Conservation (phyloP, 2,329 filamentous ascomycete genomes). For the Fusarium sterilihyphosum region DNA sequence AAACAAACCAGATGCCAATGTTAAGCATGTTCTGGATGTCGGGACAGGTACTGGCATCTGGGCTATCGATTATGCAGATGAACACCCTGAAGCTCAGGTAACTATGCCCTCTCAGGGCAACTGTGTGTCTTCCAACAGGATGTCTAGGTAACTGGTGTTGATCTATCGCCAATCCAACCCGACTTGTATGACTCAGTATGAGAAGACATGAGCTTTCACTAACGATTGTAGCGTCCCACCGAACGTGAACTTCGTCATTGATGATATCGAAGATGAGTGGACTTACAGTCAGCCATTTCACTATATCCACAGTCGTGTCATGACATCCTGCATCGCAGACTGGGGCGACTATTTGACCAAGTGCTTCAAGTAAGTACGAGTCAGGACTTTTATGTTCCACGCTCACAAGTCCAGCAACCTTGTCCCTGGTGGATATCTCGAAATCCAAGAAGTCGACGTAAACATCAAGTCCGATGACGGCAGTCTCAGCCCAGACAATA, state of each 20-base stretch:
- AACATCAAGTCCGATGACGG: slow-evolving; percentile 22
- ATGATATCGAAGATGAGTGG: slow-evolving; percentile 34
- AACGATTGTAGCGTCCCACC: slow-evolving; percentile 9
- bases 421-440: slow-evolving; percentile 28
- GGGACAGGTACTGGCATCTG: slow-evolving; percentile 37
- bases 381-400: accelerated
- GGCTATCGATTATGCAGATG: slow-evolving; percentile 33
- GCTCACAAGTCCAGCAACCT: slow-evolving; percentile 24
- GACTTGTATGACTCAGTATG: neutral
- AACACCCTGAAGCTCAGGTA: slow-evolving; percentile 21
- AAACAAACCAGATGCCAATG: slow-evolving; percentile 17
- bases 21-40: slow-evolving; percentile 24
- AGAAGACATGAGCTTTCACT: neutral
- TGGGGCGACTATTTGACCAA: slow-evolving; percentile 11
- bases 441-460: slow-evolving; percentile 31
- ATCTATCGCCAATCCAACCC: slow-evolving; percentile 31
- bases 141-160: slow-evolving; percentile 15
- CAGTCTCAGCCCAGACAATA: slow-evolving; percentile 30
- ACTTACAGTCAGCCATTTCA: slow-evolving; percentile 15
- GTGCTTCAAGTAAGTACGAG: neutral
- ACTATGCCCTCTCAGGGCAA: neutral
- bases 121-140: neutral
- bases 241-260: slow-evolving; percentile 20
- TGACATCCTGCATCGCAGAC: slow-evolving; percentile 17
- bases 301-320: slow-evolving; percentile 33